Conservation (phyloP, 2,329 filamentous ascomycete species). For the Domatiomyces globalis region DNA sequence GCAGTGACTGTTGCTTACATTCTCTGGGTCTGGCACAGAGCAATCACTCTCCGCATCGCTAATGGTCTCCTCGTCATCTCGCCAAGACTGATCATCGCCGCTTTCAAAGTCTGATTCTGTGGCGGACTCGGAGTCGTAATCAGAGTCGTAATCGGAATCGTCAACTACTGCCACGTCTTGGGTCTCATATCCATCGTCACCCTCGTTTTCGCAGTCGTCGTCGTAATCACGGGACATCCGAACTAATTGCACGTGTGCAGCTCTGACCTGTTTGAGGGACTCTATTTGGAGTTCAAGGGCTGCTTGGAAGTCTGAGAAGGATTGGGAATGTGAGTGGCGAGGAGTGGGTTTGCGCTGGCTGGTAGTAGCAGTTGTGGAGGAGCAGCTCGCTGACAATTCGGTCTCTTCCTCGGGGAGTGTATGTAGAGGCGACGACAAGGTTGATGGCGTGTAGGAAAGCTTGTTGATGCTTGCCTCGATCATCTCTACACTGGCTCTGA, state of each 20-base stretch:
- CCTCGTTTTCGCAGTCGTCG: constrained; percentile 1
- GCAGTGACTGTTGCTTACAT: neutral
- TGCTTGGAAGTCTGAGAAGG: constrained; percentile 11
- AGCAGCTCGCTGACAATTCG: neutral
- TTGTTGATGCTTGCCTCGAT: neutral
- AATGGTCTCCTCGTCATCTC: neutral
- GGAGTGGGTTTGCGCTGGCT: constrained; percentile 5
- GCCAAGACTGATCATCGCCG: neutral
- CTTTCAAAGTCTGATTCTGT: neutral
- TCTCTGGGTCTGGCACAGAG: neutral
- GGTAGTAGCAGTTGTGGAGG: neutral
- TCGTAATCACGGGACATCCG: constrained; percentile 3
- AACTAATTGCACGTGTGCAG: neutral
- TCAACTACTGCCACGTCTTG: neutral
- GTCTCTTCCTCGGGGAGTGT: neutral
- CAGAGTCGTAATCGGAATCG: neutral
- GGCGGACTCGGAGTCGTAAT: neutral
- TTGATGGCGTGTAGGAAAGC: neutral
- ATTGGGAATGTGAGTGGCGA: constrained; percentile 7
- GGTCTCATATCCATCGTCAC: constrained; percentile 1
- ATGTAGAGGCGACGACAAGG: neutral
- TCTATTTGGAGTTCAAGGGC: constrained; percentile 10
- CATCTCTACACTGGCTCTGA: neutral
- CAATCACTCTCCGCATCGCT: neutral
- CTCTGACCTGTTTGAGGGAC: constrained; percentile 4